Evolutionary conservation across 306 rosid species (phyloP).

Genomic region (Canavalia ensiformis): DNA sequence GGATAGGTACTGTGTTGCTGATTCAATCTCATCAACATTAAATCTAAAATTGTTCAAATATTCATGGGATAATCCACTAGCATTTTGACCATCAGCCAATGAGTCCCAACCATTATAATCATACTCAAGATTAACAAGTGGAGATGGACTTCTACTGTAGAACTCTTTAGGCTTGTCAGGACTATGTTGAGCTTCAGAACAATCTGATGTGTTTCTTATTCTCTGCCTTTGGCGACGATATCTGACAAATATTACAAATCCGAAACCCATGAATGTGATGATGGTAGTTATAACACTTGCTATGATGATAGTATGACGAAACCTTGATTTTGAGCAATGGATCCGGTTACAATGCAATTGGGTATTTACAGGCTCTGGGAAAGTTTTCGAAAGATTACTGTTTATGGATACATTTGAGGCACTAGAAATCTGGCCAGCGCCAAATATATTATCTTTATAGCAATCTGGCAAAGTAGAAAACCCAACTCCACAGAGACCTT

Average conservation of each 20-base stretch:
- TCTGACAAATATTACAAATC: slow-evolving; percentile 55
- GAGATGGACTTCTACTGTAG: slow-evolving; percentile 72
- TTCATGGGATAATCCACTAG: slow-evolving; percentile 61
- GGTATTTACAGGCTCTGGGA: slow-evolving; percentile 58
- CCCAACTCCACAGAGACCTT: slow-evolving; percentile 69
- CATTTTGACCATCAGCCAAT: slow-evolving; percentile 58
- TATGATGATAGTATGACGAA: slow-evolving; percentile 60
- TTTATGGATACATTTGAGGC: slow-evolving; percentile 43
- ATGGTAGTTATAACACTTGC: slow-evolving; percentile 56
- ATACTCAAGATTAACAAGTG: slow-evolving; percentile 80
- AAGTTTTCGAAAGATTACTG: slow-evolving; percentile 31
- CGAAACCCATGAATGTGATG: slow-evolving; percentile 47
- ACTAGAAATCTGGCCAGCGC: slow-evolving; percentile 34
- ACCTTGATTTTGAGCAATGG: slow-evolving; percentile 62
- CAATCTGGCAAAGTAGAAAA: slow-evolving; percentile 67
- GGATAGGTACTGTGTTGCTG: slow-evolving; percentile 83
- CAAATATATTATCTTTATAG: slow-evolving; percentile 12
- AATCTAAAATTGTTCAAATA: slow-evolving; percentile 59
- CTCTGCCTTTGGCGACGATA: slow-evolving; percentile 70
- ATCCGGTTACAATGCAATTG: slow-evolving; percentile 54
- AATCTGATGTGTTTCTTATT: slow-evolving; percentile 61
- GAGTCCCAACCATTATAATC: slow-evolving; percentile 77
- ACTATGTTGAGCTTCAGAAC: slow-evolving; percentile 65
- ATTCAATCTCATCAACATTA: slow-evolving; percentile 83
- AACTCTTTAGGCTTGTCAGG: slow-evolving; percentile 66